Evolutionary conservation across 2,329 filamentous ascomycete genomes (phyloP), one percentile per base, ranked within the genome.

Genomic region (Orbilia blumenaviensis): DNA sequence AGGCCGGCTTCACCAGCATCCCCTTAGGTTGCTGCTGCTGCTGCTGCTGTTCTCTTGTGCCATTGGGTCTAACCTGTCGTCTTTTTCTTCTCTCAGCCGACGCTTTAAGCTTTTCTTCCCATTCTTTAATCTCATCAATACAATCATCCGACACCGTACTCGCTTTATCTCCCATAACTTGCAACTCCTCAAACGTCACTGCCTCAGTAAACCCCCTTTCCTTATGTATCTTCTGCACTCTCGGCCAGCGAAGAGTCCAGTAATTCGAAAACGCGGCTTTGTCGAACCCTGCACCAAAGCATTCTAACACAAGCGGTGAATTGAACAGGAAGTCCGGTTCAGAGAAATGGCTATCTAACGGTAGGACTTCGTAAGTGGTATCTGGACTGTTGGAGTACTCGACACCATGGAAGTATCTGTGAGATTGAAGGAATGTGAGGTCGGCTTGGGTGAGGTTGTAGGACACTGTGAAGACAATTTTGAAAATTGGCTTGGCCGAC

Each of bases 221-320:
- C 75, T 86, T 87, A 79, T 96, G 92, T 8, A 96, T 85, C 80
- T 94, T 96, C 68, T 88, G 86, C 2, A 94, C 88, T 1, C 87
- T 85, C 0, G 93, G 91, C 80, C 96, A 96, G 0, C 93, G 87
- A 62, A 93, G 87, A 73, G 89, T 90, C 84, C 89, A 93, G 80
- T 91, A 93, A 0, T 86, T 86, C 12, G 88, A 89, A 80, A 91
- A 90, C 2, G 88, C 87, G 1, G 87, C 86, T 80, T 90, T 92
- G 74, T 93, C 91, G 79, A 93, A 97, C 0, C 90, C 90, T 77
- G 92, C 92, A 63, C 92, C 94, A 23, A 91, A 86, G 73, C 96
- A 84, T 79, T 96, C 94, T 67, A 93, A 91, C 0, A 97, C 88
- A 18, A 92, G 87, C 0, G 93, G 93, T 0, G 86, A 84, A 5